Percentiles rank a stretch among this genome's conserved stretches.
phyloP scores from a whole-genome alignment of 495 filamentous ascomycete species.

The Trichocladium uniseriatum region DNA sequence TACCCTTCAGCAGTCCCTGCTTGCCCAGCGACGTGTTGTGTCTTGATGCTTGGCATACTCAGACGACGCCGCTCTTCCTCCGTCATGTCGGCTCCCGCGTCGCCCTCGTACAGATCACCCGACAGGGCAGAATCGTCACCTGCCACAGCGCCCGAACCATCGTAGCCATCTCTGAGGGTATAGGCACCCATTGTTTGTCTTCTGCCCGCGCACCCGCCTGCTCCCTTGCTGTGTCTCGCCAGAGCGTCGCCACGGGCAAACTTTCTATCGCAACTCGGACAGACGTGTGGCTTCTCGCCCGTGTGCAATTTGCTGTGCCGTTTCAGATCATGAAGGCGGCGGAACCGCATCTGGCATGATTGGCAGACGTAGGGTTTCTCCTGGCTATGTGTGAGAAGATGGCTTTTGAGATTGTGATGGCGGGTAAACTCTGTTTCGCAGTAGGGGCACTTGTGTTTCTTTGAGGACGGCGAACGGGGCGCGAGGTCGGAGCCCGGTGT shows the following conservation, averaged over 20 bases:
- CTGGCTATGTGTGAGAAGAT: constrained; percentile 95
- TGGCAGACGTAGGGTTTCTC: constrained; percentile 94
- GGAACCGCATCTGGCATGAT: constrained; percentile 81
- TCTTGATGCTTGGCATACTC: constrained; percentile 64
- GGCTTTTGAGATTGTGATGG: constrained; percentile 98
- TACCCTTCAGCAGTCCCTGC: constrained; percentile 33
- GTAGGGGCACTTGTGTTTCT: constrained; percentile 93
- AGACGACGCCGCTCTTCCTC: constrained; percentile 45
- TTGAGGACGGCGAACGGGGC: constrained; percentile 46
- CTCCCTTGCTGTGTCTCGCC: constrained; percentile 90
- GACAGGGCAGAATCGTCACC: constrained; percentile 69
- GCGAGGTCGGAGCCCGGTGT: constrained; percentile 41
- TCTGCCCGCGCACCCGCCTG: constrained; percentile 88
- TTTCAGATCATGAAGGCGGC: constrained; percentile 90
- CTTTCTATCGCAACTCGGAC: constrained; percentile 82
- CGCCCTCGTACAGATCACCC: constrained; percentile 62
- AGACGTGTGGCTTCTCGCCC: constrained; percentile 89
- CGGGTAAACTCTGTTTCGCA: constrained; percentile 94
- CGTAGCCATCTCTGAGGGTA: constrained; percentile 66
- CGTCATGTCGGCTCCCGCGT: constrained; percentile 37
- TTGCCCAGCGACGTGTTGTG: constrained; percentile 53
- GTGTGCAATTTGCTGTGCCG: constrained; percentile 94
- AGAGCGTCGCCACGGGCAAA: constrained; percentile 95
- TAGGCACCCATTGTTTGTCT: constrained; percentile 81
- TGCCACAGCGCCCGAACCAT: constrained; percentile 45